Base-by-base conservation (phyloP, 2,329 filamentous ascomycete species). In the Aspergillus intermedius region DNA sequence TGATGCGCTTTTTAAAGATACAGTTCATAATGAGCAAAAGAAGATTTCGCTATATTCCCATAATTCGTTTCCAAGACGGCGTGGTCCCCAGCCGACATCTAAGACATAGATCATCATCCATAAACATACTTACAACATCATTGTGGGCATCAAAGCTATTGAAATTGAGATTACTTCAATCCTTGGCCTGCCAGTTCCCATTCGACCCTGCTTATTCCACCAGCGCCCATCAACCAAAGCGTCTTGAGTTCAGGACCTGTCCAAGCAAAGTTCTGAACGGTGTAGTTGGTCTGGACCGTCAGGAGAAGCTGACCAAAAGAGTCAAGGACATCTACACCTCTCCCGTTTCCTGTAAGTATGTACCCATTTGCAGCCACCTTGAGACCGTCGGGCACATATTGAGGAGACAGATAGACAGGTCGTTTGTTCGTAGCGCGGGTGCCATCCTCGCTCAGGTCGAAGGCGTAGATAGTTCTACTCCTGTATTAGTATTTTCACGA, bases 251-350 rank as follows among this genome's bases (percentile, higher is more conserved):
- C 61, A 6, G 60, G 52, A 0, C 70, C 70, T 2, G 64, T 67
- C 70, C 69, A 74, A 32, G 66, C 69, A 50, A 75, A 69, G 52
- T 74, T 74, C 59, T 73, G 65, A 37, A 73, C 72, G 2, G 68
- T 66, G 49, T 67, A 72, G 47, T 69, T 71, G n/a, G 70, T 73
- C 59, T 73, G 68, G 9, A 73, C 64, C 12, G 62, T 62, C 42
- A 70, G 54, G 21, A 74, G 56, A 51, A 72, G 56, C 37, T 63
- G 60, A 0, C 72, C 71, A 32, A 57, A 52, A 25, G 57, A 54
- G 52, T 73, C 70, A 21, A 73, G 44, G 13, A 75, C 58, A 57
- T 74, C 69, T 5, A 74, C 65, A 3, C 71, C 69, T 10, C 54
- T 57, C 1, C 69, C 70, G 5, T 67, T 56, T n/a, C 57, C 71